phyloP scores from a whole-genome alignment of 306 rosid species.

The Rosa rugosa region DNA sequence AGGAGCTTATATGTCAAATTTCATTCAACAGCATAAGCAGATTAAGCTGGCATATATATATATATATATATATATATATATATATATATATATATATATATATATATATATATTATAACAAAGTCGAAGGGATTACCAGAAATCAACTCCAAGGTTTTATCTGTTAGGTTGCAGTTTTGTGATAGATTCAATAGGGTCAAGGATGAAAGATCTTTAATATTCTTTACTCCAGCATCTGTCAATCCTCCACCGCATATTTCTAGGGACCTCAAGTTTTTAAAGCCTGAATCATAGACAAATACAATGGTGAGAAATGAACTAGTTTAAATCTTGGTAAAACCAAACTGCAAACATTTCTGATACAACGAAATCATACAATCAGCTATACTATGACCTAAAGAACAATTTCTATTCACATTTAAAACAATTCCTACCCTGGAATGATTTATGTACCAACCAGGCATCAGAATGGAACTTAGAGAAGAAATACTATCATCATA shows the following conservation, averaged over 20 bases:
- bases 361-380: neutral
- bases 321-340: neutral
- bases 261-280: constrained; percentile 81
- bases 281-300: constrained; percentile 48
- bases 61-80: neutral
- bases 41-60: constrained; percentile 13
- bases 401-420: neutral
- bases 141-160: constrained; percentile 76
- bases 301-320: constrained; percentile 8
- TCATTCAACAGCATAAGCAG: neutral
- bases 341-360: neutral
- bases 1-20: neutral
- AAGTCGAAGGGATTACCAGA: constrained; percentile 52
- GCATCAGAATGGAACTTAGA: neutral
- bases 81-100: neutral
- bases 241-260: constrained; percentile 95
- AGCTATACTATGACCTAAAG: neutral
- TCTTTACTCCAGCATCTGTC: constrained; percentile 88
- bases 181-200: constrained; percentile 79
- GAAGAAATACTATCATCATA: neutral
- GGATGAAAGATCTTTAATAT: constrained; percentile 81
- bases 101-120: constrained; percentile 3
- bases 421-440: neutral
- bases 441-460: neutral
- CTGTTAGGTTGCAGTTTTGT: constrained; percentile 83